Evolutionary conservation across 176 grass and related monocot species (phyloP), one percentile per base, ranked within the genome.

Genomic region (Avena insularis): DNA sequence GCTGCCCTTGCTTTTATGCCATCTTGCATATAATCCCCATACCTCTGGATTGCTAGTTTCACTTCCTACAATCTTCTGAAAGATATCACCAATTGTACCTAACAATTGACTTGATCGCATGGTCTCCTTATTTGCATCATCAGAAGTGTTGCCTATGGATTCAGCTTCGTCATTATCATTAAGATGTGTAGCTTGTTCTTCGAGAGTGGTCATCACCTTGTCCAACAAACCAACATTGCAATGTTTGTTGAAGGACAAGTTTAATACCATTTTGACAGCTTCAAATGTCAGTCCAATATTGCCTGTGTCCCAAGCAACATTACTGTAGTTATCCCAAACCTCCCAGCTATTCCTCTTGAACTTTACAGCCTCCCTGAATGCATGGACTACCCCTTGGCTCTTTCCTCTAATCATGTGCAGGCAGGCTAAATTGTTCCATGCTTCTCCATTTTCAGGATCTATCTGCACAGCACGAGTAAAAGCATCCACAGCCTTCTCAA

Each of bases 401-500:
- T 95, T 98, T 82, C 88, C 89, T 85, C 91, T 93, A 59, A 95
- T 89, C 95, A 98, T 98, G 89, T 98, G 95, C 87, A 98, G 88
- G 77, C 95, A 98, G 65, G 91, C 93, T 77, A 98, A 88, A 73
- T 98, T 98, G 85, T 98, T 98, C 93, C 95, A 98, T 88, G 93
- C 95, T 90, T 98, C 95, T 82, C 95, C 95, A 81, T 98, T 98
- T 84, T 98, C 95, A 85, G 95, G 95, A 90, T 98, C 95, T 83
- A 98, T 90, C 87, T 98, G 93, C 46, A 98, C 93, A 77, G 93
- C 83, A 77, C 87, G 91, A 79, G 83, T 95, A 90, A 95, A 98
- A 54, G 93, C 93, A 83, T 98, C 95, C 38, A 98, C 87, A 69
- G 95, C 95, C 92, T 93, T 98, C 66, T 93, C 91, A 82, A 87